These are phyloP conservation scores for Brassica incana DNA, from an alignment of 345 rosid genomes.

Conservation along the genomic window DNA sequence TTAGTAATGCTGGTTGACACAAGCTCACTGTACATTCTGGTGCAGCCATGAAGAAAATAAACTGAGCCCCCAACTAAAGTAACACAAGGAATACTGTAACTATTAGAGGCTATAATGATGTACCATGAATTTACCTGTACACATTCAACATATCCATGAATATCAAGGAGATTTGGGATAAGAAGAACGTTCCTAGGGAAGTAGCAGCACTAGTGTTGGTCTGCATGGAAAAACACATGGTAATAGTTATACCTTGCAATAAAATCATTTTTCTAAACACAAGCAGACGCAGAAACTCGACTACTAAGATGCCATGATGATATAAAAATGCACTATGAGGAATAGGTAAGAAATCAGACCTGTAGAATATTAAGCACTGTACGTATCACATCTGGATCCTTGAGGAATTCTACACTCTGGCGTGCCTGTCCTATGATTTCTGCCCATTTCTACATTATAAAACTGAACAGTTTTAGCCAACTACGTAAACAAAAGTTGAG, in stretches of 20 bases:
- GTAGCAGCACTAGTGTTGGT: slow-evolving; percentile 97
- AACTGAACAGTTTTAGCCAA: not conserved
- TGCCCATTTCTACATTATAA: slow-evolving; percentile 80
- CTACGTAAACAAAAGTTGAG: slow-evolving; percentile 5
- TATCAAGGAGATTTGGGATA: slow-evolving; percentile 82
- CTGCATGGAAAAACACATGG: slow-evolving; percentile 51
- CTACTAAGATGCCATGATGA: not conserved
- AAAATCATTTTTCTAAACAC: slow-evolving; percentile 3
- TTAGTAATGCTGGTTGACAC: slow-evolving; percentile 87
- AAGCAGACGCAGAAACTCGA: slow-evolving; percentile 21
- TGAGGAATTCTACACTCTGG: slow-evolving; percentile 86
- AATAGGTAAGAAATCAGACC: slow-evolving; percentile 44
- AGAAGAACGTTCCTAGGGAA: slow-evolving; percentile 86
- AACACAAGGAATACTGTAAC: not conserved
- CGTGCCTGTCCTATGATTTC: slow-evolving; percentile 96
- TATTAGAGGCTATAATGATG: not conserved
- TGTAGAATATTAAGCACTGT: slow-evolving; percentile 91
- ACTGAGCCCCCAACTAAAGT: not conserved
- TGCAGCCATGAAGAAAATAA: slow-evolving; percentile 30
- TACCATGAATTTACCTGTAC: slow-evolving; percentile 61
- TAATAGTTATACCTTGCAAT: not conserved
- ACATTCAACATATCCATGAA: slow-evolving; percentile 99
- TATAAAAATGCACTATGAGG: slow-evolving; percentile 4
- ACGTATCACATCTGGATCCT: slow-evolving; percentile 87
- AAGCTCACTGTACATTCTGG: slow-evolving; percentile 99